A percentile compares a stretch with the other conserved stretches of the same genome.
Evolutionary conservation across 83 land plant species (phyloP).

Genomic region (Picea mariana): DNA sequence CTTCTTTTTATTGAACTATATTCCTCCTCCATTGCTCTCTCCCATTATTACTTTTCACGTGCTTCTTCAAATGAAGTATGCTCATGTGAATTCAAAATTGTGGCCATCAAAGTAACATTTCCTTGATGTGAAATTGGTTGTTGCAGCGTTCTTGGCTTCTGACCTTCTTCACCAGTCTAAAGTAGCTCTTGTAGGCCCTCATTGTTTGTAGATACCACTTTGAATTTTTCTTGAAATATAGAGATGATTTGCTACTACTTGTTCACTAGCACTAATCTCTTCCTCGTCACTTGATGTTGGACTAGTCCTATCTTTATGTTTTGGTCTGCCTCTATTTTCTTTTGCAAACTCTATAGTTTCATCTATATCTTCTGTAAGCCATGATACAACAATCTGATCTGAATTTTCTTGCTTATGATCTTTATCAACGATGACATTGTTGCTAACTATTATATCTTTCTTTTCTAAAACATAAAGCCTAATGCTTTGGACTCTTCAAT

Average conservation of each 20-base stretch:
- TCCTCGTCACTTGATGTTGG: background rate
- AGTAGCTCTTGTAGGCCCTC: background rate
- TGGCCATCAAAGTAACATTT: conserved; percentile 1
- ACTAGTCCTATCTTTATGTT: background rate
- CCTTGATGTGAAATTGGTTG: background rate
- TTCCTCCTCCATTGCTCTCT: background rate
- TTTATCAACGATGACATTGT: background rate
- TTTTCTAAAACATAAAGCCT: background rate
- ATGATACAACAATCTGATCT: background rate
- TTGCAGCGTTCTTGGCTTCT: background rate
- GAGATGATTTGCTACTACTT: background rate
- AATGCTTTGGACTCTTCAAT: background rate
- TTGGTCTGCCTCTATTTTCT: background rate
- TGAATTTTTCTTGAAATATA: background rate
- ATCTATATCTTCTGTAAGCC: background rate
- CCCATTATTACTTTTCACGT: background rate
- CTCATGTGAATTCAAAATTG: background rate
- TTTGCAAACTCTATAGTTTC: background rate
- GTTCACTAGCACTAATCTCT: background rate
- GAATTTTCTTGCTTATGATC: background rate
- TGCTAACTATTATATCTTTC: background rate
- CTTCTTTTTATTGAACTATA: too few relatives aligned
- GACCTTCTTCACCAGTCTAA: background rate
- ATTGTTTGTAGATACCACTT: background rate
- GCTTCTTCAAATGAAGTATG: background rate